Evolutionary conservation across 2,329 filamentous ascomycete species (phyloP).

Genomic region (Ophiognomonia clavigignenti-juglandacearum): DNA sequence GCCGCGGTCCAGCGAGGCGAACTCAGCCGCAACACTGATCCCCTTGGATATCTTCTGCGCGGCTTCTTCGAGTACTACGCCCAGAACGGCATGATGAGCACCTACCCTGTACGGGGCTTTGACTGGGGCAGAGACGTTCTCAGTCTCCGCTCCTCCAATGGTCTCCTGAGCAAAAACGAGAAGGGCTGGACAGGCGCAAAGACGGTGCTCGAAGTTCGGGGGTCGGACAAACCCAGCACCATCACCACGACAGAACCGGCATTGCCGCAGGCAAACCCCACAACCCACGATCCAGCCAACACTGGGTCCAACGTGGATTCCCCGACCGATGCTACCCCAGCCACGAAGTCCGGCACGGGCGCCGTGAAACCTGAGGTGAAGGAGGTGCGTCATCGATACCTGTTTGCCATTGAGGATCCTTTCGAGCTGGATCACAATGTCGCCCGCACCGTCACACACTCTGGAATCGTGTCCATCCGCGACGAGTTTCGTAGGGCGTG

Average conservation of each 20-base stretch:
- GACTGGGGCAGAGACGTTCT: constrained; percentile 78
- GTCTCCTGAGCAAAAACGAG: constrained; percentile 65
- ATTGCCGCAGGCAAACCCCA: constrained; percentile 16
- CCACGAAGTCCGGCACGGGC: background rate
- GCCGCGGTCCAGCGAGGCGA: constrained; percentile 51
- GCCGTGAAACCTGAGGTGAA: constrained; percentile 40
- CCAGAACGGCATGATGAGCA: constrained; percentile 50
- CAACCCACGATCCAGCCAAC: background rate
- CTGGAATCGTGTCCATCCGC: constrained; percentile 74
- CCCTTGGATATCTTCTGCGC: constrained; percentile 65
- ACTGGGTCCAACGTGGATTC: background rate
- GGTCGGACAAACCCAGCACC: constrained; percentile 22
- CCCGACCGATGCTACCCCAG: background rate
- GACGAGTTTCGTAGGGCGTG: constrained; percentile 82
- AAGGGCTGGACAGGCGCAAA: constrained; percentile 87
- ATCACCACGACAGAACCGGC: constrained; percentile 19
- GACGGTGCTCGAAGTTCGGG: constrained; percentile 55
- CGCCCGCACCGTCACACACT: constrained; percentile 77
- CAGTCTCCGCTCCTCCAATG: constrained; percentile 67
- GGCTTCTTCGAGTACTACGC: constrained; percentile 90
- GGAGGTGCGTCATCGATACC: constrained; percentile 72
- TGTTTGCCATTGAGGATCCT: constrained; percentile 88
- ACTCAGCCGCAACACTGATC: constrained; percentile 65
- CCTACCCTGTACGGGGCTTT: constrained; percentile 54
- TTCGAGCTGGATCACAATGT: constrained; percentile 88